These are phyloP conservation scores for Peterozyma toletana DNA, from an alignment of 805 yeast genomes.

Conservation along the genomic window DNA sequence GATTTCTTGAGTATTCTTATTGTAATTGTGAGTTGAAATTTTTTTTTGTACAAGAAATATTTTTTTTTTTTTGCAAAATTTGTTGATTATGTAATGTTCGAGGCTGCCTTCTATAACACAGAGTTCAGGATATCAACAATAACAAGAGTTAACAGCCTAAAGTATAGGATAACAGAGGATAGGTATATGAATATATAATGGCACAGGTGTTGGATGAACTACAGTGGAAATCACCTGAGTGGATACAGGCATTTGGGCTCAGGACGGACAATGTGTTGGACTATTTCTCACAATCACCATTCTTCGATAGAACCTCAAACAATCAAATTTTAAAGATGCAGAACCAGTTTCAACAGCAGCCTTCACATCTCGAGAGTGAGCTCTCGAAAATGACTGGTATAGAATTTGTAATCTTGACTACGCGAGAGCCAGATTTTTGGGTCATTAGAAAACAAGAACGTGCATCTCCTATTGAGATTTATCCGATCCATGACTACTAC, in stretches of 20 bases:
- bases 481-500: slow-evolving; percentile 69
- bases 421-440: slow-evolving; percentile 92
- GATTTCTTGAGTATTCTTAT: too few relatives aligned
- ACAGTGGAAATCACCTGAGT: slow-evolving; percentile 97
- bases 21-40: too few relatives aligned
- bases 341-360: slow-evolving; percentile 60
- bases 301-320: slow-evolving; percentile 88
- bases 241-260: slow-evolving; percentile 86
- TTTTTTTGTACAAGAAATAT: too few relatives aligned
- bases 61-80: too few relatives aligned
- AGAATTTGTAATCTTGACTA: slow-evolving; percentile 71
- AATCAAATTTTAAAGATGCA: slow-evolving; percentile 96
- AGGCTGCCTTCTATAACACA: too few relatives aligned
- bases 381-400: slow-evolving; percentile 75
- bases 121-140: too few relatives aligned
- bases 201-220: slow-evolving; percentile 65
- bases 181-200: neutral
- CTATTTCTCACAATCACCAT: slow-evolving; percentile 90
- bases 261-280: slow-evolving; percentile 88
- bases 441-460: slow-evolving; percentile 78
- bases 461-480: slow-evolving; percentile 38
- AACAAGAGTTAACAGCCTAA: too few relatives aligned
- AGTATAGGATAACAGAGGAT: too few relatives aligned
- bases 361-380: slow-evolving; percentile 39
- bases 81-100: too few relatives aligned